These are phyloP conservation scores for Hansenula lynferdii DNA, from an alignment of 1,139 yeast species.

Conservation along the genomic window DNA sequence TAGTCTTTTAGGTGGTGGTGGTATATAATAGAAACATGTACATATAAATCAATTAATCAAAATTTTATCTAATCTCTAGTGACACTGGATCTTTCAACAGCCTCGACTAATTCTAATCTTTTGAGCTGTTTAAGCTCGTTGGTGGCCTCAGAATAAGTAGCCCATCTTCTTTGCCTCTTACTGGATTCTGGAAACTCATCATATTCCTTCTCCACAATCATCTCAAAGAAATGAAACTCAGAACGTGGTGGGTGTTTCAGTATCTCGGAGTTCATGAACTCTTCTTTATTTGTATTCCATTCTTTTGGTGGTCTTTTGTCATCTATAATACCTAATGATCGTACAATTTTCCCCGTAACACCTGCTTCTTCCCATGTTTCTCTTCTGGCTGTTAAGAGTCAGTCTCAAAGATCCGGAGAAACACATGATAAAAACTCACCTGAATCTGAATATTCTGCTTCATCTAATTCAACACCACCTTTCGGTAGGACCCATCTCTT, in stretches of 20 bases:
- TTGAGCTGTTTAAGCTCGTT: slow-evolving; percentile 54
- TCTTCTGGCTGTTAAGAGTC: slow-evolving; percentile 55
- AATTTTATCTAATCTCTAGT: slow-evolving; percentile 1
- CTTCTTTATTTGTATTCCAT: slow-evolving; percentile 34
- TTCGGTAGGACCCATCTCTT: slow-evolving; percentile 87
- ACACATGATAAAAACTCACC: no score
- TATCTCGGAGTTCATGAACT: slow-evolving; percentile 21
- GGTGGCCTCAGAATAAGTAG: slow-evolving; percentile 66
- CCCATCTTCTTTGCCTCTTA: slow-evolving; percentile 68
- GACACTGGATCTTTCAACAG: slow-evolving; percentile 40
- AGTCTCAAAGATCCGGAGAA: no score
- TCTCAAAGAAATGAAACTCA: slow-evolving; percentile 82
- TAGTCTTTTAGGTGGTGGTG: slow-evolving; percentile 50
- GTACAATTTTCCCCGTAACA: slow-evolving; percentile 56
- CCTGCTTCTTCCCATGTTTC: slow-evolving; percentile 99
- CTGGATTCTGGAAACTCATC: slow-evolving; percentile 71
- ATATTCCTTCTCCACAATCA: slow-evolving; percentile 52
- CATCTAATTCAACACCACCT: slow-evolving; percentile 93
- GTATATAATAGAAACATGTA: neutral
- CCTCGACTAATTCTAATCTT: slow-evolving; percentile 66
- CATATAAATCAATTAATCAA: no score
- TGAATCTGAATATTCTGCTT: slow-evolving; percentile 37
- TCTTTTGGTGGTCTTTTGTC: slow-evolving; percentile 67
- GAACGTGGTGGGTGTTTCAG: slow-evolving; percentile 48
- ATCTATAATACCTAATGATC: slow-evolving; percentile 56